Base-by-base conservation (phyloP, 2,329 filamentous ascomycete species). In the Penicillium olsonii region DNA sequence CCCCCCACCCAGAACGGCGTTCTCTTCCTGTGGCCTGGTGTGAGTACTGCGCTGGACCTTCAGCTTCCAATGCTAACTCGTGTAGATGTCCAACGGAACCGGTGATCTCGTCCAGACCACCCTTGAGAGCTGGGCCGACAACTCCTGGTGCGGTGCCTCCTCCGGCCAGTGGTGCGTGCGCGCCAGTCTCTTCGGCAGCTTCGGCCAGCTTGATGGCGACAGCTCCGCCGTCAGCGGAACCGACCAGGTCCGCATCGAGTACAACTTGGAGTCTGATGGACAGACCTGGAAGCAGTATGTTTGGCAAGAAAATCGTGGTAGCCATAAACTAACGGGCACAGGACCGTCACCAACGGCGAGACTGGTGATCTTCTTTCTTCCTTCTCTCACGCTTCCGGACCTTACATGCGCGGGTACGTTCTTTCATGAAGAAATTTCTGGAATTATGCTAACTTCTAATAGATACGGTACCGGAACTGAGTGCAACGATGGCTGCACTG, bases 51-150 rank as follows among this genome's bases (percentile, higher is more conserved):
- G 6, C 2, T 19, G 12, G 9, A 7, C 5, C 6, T n/a, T 3
- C 6, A 0, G 12, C 17, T 10, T 11, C 39, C 29, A 19, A 44
- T 5, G 15, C 10, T 5, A 31, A 31, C 5, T n/a, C 6, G 4
- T 2, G 11, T 18, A 48, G 45, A 75, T 76, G 69, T 72, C 68
- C 44, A 76, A 75, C 53, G 72, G 73, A 33, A 76, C 73, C 3
- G 72, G 73, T 1, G 68, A 76, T 42, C 60, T 76, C 14, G 58
- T 76, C 38, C 72, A 75, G 50, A 71, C 71, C 0, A 75, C 71
- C 0, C 60, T 75, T 5, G 71, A 76, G 53, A 67, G 64, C 17
- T 75, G 71, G 73, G 52, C 66, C 7, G 62, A 63, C 34, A 75
- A 75, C 53, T 55, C 56, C 12, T 76, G 71, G 72, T 75, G 73